These are phyloP conservation scores for Rhizopus microsporus DNA, from an alignment of 371 early-diverging fungal species.

Conservation along the genomic window DNA sequence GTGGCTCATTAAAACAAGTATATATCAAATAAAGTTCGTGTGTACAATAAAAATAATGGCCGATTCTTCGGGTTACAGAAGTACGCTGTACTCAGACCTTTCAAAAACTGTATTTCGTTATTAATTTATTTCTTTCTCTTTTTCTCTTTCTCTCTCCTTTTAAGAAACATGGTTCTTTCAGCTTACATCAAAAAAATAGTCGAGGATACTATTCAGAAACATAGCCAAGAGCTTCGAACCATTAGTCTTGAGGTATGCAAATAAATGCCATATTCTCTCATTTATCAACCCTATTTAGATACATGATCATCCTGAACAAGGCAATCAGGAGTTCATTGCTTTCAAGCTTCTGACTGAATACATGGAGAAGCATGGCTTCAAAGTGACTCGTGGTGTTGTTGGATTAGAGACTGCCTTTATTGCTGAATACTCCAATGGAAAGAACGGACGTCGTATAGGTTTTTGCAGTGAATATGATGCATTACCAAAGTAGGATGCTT, in stretches of 20 bases:
- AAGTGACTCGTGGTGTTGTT: conserved; percentile 52
- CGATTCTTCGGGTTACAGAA: conserved; percentile 1
- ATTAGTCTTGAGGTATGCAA: conserved; percentile 48
- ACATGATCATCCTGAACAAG: conserved; percentile 67
- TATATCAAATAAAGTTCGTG: background rate
- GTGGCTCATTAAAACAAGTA: too few species aligned
- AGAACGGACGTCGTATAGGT: conserved; percentile 43
- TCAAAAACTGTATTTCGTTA: background rate
- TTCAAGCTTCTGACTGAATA: conserved; percentile 55
- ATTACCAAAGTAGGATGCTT: conserved; percentile 52
- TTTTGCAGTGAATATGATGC: conserved; percentile 73
- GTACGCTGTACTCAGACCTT: background rate
- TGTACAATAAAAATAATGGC: background rate
- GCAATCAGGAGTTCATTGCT: conserved; percentile 57
- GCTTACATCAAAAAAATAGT: conserved; percentile 26
- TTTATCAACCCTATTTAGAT: conserved; percentile 30
- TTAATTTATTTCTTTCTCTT: background rate
- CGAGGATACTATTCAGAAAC: conserved; percentile 43
- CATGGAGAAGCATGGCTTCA: conserved; percentile 57
- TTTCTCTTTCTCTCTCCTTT: conserved; percentile 1
- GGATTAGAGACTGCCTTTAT: conserved; percentile 67
- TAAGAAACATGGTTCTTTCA: background rate
- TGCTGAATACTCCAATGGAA: conserved; percentile 54
- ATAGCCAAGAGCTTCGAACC: conserved; percentile 43
- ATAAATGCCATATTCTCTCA: background rate